Base-by-base conservation (phyloP, 371 early-diverging fungal genomes). In the Enterospora canceri region DNA sequence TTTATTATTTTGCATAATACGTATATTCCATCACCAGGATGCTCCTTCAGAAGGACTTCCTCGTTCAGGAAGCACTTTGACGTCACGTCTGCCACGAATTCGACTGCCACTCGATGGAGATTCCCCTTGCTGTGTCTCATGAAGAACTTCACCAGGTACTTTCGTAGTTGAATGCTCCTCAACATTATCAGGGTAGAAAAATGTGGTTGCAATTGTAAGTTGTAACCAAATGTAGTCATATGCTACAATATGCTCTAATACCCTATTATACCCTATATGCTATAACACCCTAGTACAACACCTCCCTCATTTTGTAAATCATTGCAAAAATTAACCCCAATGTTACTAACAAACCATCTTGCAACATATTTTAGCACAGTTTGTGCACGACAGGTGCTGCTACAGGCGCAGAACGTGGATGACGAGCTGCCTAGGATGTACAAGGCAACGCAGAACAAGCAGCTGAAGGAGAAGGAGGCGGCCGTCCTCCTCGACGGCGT, bases 141-240 rank as follows among this genome's bases (percentile, higher is more conserved):
- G 53, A 75, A 75, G 46, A 55, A 57, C 18, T 57, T 71, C 19
- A 75, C 59, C 19, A 65, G 57, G 46, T 68, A 75, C 54, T 61
- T 59, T 58, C 67, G 62, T 16, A 75, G 57, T 32, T 62, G 60
- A 68, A 56, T 66, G 70, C 75, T 75, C 50, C 73, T 73, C 34
- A 75, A 74, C 75, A 73, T 63, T 29, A 12, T 72, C 30, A 24
- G 64, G 2, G n/a, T 40, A 40, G n/a, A 40, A 40, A 12, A 12
- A 12, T 40, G 8, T 8, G 8, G 8, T 40, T 40, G 12, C n/a
- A n/a, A 40, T 40, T 40, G 8, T 40, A 40, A 40, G n/a, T 40
- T 12, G n/a, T 12, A 8, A 40, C n/a, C n/a, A 12, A 40, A 8
- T n/a, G n/a, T n/a, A n/a, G n/a, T n/a, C n/a, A n/a, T n/a, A n/a